Base-by-base conservation (phyloP, 2,329 filamentous ascomycete species). In the Hypoxylon sp. region DNA sequence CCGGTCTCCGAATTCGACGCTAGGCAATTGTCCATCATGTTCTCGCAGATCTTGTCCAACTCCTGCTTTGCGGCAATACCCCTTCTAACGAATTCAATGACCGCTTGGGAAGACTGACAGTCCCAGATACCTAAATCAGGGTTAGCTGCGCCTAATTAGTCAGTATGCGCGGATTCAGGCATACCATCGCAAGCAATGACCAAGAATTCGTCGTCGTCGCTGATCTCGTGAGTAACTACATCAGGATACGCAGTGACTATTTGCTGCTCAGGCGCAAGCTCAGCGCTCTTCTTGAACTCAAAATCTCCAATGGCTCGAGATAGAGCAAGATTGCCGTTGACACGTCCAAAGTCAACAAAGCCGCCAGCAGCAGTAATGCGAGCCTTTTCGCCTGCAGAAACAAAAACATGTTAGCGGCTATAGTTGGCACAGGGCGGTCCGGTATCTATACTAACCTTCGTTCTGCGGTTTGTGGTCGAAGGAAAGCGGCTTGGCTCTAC, bases 21-120 rank as follows among this genome's bases (percentile, higher is more conserved):
- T 69, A 99, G 85, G 77, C 95, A 99, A 83, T 98, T 99, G 84
- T 99, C 94, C 95, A 99, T 99, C 93, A 99, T 97, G 82, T 99
- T 99, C 81, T 99, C 95, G 79, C 94, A 98, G 74, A 99, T 98
- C 77, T 92, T 91, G 58, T 94, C 89, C 53, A 99, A 87, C 51
- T 96, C 91, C 81, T 99, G 95, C 84, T 97, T 97, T 53, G 94
- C 94, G 51, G 93, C 94, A 78, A 99, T 97, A 59, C 95, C 95
- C 76, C 95, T 91, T 77, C 95, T 88, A 68, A 98, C 95, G 76
- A 99, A 99, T 79, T 99, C 95, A 71, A 98, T 84, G 32, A 99
- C 95, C 39, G 94, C 92, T 82, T 99, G 95, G 47, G 95, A 99
- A 59, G 95, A 97, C 79, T 98, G 95, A 79, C 95, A 98, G 80